A percentile compares a stretch with the other conserved stretches of the same genome.
These are phyloP conservation scores for Themeda triandra DNA, from an alignment of 176 grass and related monocot genomes.

Conservation along the genomic window DNA sequence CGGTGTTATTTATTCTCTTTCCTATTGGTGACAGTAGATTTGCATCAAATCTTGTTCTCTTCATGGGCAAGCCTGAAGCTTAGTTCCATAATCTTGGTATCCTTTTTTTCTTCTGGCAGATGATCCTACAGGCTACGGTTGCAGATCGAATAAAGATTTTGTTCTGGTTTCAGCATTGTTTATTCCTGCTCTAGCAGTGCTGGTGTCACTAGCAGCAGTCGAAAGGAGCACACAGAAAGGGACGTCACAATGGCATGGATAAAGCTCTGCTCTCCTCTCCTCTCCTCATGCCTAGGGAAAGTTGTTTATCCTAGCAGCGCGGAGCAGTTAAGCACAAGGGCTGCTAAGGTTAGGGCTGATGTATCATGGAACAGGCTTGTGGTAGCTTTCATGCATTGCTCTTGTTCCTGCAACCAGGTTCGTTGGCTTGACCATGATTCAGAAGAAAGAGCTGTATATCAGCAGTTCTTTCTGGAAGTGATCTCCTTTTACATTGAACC, in stretches of 20 bases:
- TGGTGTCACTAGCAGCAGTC: constrained; percentile 53
- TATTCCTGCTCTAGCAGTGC: constrained; percentile 42
- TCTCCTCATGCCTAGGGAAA: neutral
- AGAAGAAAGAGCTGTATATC: constrained; percentile 1
- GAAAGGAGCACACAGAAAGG: constrained; percentile 31
- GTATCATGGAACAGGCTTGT: constrained; percentile 11
- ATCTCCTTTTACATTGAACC: neutral
- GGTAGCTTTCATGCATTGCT: constrained; percentile 20
- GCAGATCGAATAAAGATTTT: constrained; percentile 29
- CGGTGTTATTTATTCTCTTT: constrained; percentile 24
- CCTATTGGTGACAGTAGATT: constrained; percentile 31
- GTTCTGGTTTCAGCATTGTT: constrained; percentile 18
- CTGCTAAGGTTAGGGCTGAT: constrained; percentile 25
- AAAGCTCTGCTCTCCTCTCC: neutral
- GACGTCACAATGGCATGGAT: neutral
- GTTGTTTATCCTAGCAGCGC: constrained; percentile 11
- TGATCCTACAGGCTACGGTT: constrained; percentile 20
- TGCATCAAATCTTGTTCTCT: constrained; percentile 36
- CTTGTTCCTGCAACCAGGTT: constrained; percentile 21
- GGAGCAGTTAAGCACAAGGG: constrained; percentile 39
- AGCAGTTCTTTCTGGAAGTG: constrained; percentile 13
- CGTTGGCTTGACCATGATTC: neutral
- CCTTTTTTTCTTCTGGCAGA: constrained; percentile 3
- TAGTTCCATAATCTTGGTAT: constrained; percentile 21
- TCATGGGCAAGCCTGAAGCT: constrained; percentile 22